A percentile compares a stretch with the other conserved stretches of the same genome.
Conservation (phyloP, 495 filamentous ascomycete species). For the Aspergillus saccharolyticus region DNA sequence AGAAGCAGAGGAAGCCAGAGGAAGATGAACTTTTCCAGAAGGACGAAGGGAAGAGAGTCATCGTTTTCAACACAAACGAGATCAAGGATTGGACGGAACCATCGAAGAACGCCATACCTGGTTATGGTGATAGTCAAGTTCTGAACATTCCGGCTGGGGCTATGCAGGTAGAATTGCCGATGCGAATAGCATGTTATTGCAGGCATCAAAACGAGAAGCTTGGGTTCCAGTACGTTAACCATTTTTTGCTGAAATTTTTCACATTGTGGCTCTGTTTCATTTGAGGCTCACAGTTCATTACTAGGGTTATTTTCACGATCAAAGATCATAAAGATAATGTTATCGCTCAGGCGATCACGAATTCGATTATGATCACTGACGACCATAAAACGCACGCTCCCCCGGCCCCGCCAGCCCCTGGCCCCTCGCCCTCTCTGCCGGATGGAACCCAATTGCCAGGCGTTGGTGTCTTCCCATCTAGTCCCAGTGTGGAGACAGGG, state of each 20-base stretch:
- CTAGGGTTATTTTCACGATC: conserved; percentile 82
- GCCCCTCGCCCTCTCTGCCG: conserved; percentile 33
- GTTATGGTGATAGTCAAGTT: conserved; percentile 23
- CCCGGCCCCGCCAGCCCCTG: conserved; percentile 30
- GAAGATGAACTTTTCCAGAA: conserved; percentile 75
- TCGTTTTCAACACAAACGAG: conserved; percentile 93
- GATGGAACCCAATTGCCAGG: conserved; percentile 43
- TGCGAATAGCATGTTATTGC: conserved; percentile 98
- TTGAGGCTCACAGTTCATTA: conserved; percentile 6
- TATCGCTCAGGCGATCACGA: conserved; percentile 78
- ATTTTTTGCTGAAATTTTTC: not conserved
- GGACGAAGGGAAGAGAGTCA: conserved; percentile 71
- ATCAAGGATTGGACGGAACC: conserved; percentile 76
- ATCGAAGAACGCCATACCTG: conserved; percentile 31
- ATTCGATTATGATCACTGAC: conserved; percentile 90
- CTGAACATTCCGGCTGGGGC: conserved; percentile 51
- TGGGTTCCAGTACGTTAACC: conserved; percentile 65
- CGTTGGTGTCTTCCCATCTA: conserved; percentile 42
- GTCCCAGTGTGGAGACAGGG: conserved; percentile 25
- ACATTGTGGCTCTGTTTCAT: not conserved
- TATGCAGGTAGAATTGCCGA: conserved; percentile 73
- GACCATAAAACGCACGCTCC: conserved; percentile 83
- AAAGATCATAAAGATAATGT: conserved; percentile 71
- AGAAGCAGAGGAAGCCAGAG: conserved; percentile 80
- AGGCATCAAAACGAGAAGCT: conserved; percentile 87